These are phyloP conservation scores for Adansonia digitata DNA, from an alignment of 345 rosid species.

Conservation along the genomic window DNA sequence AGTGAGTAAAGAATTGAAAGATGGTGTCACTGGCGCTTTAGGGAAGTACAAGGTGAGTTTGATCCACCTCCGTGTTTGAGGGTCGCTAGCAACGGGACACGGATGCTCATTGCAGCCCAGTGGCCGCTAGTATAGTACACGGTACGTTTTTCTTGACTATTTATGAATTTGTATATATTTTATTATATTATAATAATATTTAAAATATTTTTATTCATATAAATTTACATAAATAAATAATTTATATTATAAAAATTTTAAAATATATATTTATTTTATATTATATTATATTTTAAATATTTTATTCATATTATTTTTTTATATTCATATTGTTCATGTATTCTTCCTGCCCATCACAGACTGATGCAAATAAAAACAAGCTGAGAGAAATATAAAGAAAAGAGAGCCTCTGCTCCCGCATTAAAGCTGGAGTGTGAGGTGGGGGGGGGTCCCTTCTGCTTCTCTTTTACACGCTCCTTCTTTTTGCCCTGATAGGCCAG, in stretches of 20 bases:
- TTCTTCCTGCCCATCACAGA: constrained; percentile 3
- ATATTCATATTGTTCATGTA: too few species aligned
- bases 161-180: too few species aligned
- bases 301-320: too few species aligned
- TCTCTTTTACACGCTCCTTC: neutral
- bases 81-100: constrained; percentile 12
- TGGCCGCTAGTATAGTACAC: too few species aligned
- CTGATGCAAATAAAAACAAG: neutral
- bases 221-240: too few species aligned
- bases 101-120: constrained; percentile 13
- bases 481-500: too few species aligned
- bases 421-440: neutral
- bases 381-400: neutral
- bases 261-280: too few species aligned
- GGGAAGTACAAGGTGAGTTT: constrained; percentile 17
- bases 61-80: constrained; percentile 18
- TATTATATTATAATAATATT: too few species aligned
- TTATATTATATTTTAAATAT: too few species aligned
- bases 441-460: neutral
- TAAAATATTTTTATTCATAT: too few species aligned
- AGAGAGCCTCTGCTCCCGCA: neutral
- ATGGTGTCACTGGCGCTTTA: constrained; percentile 2
- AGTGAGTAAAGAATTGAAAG: constrained; percentile 17
- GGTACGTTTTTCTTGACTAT: too few species aligned
- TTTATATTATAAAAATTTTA: too few species aligned